Percentiles rank a stretch among this genome's conserved stretches.
Evolutionary conservation across 2,329 filamentous ascomycete species (phyloP).

Genomic region (Teratosphaeria zuluensis): DNA sequence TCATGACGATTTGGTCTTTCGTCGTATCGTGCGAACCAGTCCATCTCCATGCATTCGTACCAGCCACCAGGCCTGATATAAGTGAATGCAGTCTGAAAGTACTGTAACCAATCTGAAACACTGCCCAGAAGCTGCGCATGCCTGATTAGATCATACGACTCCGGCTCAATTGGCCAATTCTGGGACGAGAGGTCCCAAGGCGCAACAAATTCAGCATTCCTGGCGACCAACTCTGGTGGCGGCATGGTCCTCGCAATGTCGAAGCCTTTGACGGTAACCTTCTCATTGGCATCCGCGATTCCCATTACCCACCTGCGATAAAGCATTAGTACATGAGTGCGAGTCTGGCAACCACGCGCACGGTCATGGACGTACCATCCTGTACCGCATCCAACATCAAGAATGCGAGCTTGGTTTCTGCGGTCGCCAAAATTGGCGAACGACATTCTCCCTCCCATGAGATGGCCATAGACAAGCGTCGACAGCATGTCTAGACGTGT

Average conservation of each 20-base stretch:
- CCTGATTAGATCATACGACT: slow-evolving; percentile 53
- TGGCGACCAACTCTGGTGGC: not conserved
- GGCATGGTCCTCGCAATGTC: slow-evolving; percentile 47
- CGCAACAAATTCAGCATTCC: not conserved
- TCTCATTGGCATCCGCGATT: slow-evolving; percentile 40
- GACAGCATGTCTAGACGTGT: slow-evolving; percentile 1
- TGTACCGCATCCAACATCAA: slow-evolving; percentile 71
- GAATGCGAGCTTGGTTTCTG: slow-evolving; percentile 38
- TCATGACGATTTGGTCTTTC: slow-evolving; percentile 47
- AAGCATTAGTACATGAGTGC: not conserved
- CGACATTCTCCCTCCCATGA: not conserved
- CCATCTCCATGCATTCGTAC: slow-evolving; percentile 75
- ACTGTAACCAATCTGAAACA: not conserved
- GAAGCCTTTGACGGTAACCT: slow-evolving; percentile 14
- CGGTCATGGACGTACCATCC: slow-evolving; percentile 78
- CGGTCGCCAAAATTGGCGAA: not conserved
- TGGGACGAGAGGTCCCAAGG: not conserved
- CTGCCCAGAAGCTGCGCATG: not conserved
- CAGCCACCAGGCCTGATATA: slow-evolving; percentile 1
- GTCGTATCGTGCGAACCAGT: slow-evolving; percentile 66
- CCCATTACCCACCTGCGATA: slow-evolving; percentile 40
- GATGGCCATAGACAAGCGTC: not conserved
- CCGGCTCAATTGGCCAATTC: not conserved
- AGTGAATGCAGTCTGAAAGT: not conserved
- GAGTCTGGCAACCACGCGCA: too few relatives aligned